A percentile compares a stretch with the other conserved stretches of the same genome.
Evolutionary conservation across 1,139 yeast species (phyloP).

Genomic region (Suhomyces chickasaworum): DNA sequence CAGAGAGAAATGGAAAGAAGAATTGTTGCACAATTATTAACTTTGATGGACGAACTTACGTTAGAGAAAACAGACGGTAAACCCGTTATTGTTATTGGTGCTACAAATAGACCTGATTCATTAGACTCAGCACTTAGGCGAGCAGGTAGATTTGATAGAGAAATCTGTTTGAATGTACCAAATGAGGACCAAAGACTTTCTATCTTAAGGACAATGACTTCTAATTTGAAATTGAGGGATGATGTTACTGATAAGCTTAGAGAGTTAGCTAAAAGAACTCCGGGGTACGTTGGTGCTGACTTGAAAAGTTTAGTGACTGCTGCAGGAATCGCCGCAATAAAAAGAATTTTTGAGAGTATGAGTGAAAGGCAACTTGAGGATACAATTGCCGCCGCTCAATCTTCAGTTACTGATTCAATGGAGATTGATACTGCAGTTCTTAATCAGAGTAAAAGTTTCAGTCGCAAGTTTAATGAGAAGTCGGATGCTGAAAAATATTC

Average conservation of each 20-base stretch:
- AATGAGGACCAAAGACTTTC: conserved; percentile 79
- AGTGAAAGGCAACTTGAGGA: conserved; percentile 39
- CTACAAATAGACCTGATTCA: conserved; percentile 53
- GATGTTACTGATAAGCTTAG: conserved; percentile 67
- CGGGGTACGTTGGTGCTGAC: conserved; percentile 99
- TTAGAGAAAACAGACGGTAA: conserved; percentile 87
- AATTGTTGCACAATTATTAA: conserved; percentile 90
- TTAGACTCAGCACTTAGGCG: conserved; percentile 51
- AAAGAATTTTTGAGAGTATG: conserved; percentile 69
- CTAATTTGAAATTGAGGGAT: conserved; percentile 58
- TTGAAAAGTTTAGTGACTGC: conserved; percentile 91
- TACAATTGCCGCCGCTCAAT: conserved; percentile 14
- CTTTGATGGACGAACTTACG: conserved; percentile 91
- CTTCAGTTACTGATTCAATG: conserved; percentile 31
- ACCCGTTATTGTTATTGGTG: conserved; percentile 68
- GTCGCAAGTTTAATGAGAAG: conserved; percentile 29
- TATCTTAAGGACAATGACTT: conserved; percentile 74
- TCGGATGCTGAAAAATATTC: conserved; percentile 50
- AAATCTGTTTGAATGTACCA: conserved; percentile 78
- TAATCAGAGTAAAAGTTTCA: conserved; percentile 13
- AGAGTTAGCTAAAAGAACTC: conserved; percentile 85
- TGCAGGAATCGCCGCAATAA: conserved; percentile 93
- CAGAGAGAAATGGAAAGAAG: conserved; percentile 98
- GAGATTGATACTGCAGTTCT: conserved; percentile 40
- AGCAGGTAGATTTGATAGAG: conserved; percentile 53